Base-by-base conservation (phyloP, 1,284 basidiomycete genomes). In the Malassezia vespertilionis region DNA sequence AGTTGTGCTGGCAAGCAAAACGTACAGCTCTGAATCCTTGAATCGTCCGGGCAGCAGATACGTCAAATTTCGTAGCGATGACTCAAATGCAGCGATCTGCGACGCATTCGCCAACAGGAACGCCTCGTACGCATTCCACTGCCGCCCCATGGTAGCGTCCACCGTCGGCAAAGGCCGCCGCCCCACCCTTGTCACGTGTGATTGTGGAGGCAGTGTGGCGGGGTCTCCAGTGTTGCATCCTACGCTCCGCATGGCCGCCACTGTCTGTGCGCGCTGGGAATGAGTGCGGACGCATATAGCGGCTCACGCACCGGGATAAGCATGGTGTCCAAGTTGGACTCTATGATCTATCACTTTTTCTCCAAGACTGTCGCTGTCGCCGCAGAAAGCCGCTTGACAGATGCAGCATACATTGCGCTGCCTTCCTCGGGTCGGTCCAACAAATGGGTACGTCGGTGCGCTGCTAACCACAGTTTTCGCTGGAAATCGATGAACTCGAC, bases 21-120 rank as follows among this genome's bases (percentile, higher is more conserved):
- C 37, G 45, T 83, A 86, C 48, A 95, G 76, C 72, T 95, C 90
- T 44, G 89, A 86, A 77, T 95, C 90, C 71, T 88, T 87, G 78
- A 95, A 95, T 53, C 89, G 79, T 55, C 89, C 90, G 17, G 90
- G 89, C 20, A 95, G 76, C 60, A 95, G 82, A 85, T 88, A 95
- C 30, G 87, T 90, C 57, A 93, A 75, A 52, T 86, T 89, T 50
- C 87, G 78, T 55, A 95, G 74, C 10, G 84, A 82, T 27, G 84
- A 86, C 73, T 95, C 89, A 56, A 93, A 76, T 11, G 84, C 81
- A 15, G 83, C 83, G 49, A 95, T 67, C 45, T 68, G 65, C 9
- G 63, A 61, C 18, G 64, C 67, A 36, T 69, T 66, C 42, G 57
- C 43, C 33, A 69, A 52, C 17, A 70, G 46, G 32, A 69, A 66